Base-by-base conservation (phyloP, 2,329 filamentous ascomycete species). In the Aspergillus viridinutans region DNA sequence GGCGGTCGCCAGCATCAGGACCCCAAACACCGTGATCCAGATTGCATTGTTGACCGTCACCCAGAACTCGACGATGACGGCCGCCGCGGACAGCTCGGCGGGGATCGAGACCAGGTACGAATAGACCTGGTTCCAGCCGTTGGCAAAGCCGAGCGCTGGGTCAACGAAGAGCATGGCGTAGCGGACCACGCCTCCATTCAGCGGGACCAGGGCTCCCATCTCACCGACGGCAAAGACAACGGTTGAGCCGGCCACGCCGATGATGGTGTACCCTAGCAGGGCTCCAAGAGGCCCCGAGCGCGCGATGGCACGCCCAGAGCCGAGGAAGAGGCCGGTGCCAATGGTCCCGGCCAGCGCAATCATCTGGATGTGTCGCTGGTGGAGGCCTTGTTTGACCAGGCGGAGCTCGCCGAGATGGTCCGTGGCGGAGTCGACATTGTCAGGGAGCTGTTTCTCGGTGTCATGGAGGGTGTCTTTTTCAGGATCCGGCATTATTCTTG, bases 121-220 rank as follows among this genome's bases (percentile, higher is more conserved):
- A 58, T 74, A 70, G 28, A 73, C 66, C 54, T 71, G 64, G 52
- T 76, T 77, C 69, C 74, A 77, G n/a, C 74, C 75, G 47, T 68
- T 65, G 47, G 68, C 68, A 21, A 70, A 70, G 4, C 66, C 58
- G 1, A 76, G 62, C 0, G 74, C 72, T 9, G 71, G 72, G 47
- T 77, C 74, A 17, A 72, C 67, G 55, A 74, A 76, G 42, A 69
- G 58, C 48, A 71, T 70, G 2, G 68, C 64, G 50, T 75, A 70
- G 20, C 72, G 69, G 29, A 76, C 65, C 29, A 77, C 64, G 8
- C 69, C 72, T 17, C 76, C 76, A 10, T 66, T 73, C 4, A 75
- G 65, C 10, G 76, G 76, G 23, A 71, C 67, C 25, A 76, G 59
- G 1, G 74, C 63, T 0, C 69, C 67, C 56, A 77, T 71, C 55